Percentiles rank a stretch among this genome's conserved stretches.
These are phyloP conservation scores for Ophiocordyceps camponoti-leonardi DNA, from an alignment of 2,329 filamentous ascomycete species.

Conservation along the genomic window DNA sequence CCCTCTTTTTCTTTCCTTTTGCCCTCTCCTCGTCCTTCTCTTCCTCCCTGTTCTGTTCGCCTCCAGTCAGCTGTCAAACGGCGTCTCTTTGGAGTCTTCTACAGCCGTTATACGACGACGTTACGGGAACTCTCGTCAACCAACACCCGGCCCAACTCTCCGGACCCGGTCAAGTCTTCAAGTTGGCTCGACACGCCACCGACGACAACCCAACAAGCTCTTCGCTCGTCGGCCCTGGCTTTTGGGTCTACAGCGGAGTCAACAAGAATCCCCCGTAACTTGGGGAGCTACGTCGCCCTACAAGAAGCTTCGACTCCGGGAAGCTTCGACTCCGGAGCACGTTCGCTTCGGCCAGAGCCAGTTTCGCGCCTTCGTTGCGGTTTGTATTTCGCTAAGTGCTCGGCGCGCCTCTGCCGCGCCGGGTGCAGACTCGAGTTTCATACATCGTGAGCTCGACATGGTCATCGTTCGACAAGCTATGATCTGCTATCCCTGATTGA, in stretches of 20 bases:
- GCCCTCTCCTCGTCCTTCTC: too few relatives aligned
- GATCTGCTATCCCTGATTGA: slow-evolving; percentile 11
- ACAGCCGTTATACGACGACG: background rate
- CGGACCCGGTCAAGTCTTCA: slow-evolving; percentile 39
- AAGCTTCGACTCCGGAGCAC: background rate
- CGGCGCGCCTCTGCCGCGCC: slow-evolving; percentile 20
- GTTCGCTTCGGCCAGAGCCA: background rate
- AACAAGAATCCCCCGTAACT: slow-evolving; percentile 97
- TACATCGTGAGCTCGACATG: slow-evolving; percentile 1
- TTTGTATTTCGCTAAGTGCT: slow-evolving; percentile 14
- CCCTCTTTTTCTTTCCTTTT: background rate
- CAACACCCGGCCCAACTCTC: background rate
- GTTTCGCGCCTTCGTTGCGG: slow-evolving; percentile 1
- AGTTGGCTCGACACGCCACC: slow-evolving; percentile 78
- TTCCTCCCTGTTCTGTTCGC: background rate
- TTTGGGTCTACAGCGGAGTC: slow-evolving; percentile 91
- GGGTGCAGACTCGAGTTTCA: slow-evolving; percentile 8
- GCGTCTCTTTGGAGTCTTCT: background rate
- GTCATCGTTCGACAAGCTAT: slow-evolving; percentile 10
- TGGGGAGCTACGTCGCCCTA: background rate
- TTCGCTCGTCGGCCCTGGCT: slow-evolving; percentile 80
- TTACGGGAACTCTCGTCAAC: background rate
- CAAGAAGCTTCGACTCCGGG: background rate
- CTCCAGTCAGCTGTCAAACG: background rate
- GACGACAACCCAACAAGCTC: slow-evolving; percentile 49